These are phyloP conservation scores for Candida orba DNA, from an alignment of 805 yeast species.

Conservation along the genomic window DNA sequence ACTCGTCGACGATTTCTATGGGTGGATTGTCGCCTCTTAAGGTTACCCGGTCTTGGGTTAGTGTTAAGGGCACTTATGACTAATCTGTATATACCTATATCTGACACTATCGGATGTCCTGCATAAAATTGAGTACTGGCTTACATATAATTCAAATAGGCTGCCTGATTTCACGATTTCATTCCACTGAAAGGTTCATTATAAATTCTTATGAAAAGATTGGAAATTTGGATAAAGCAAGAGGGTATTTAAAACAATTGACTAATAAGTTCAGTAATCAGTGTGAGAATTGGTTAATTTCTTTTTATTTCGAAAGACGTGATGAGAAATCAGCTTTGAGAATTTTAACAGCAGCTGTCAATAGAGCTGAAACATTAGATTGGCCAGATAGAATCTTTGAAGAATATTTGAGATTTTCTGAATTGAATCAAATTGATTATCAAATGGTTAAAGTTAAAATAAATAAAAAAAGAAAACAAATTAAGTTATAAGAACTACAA, in stretches of 20 bases:
- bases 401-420: constrained; percentile 35
- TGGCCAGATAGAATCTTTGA: constrained; percentile 44
- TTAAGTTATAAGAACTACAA: constrained; percentile 3
- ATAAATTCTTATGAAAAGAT: too few species aligned
- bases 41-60: too few species aligned
- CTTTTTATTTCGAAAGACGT: constrained; percentile 33
- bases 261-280: constrained; percentile 26
- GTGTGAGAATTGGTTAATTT: constrained; percentile 42
- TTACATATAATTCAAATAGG: too few species aligned
- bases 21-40: too few species aligned
- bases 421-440: constrained; percentile 27
- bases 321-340: constrained; percentile 19
- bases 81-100: too few species aligned
- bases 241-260: constrained; percentile 20
- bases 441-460: constrained; percentile 21
- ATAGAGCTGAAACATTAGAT: constrained; percentile 29
- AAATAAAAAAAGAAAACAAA: constrained; percentile 15
- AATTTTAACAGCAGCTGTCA: constrained; percentile 29
- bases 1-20: too few species aligned
- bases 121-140: too few species aligned
- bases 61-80: too few species aligned
- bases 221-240: constrained; percentile 28
- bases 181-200: too few species aligned
- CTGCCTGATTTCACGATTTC: too few species aligned
- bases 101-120: too few species aligned